Conservation (phyloP, 495 filamentous ascomycete species). For the Penicillium silybi region DNA sequence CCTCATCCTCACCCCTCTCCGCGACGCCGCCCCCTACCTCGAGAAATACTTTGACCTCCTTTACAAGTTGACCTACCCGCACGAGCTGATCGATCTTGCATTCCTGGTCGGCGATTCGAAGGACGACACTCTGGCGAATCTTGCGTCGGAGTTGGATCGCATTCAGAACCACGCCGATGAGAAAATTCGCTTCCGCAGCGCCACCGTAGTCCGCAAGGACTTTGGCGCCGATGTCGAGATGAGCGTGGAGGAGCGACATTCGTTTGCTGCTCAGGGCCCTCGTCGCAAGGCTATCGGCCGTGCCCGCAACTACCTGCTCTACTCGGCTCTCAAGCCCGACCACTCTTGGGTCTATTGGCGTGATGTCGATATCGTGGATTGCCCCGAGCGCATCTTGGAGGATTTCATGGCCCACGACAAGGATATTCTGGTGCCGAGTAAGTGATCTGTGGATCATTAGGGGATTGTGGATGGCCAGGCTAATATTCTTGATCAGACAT, state of each 20-base stretch:
- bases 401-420: constrained; percentile 92
- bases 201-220: constrained; percentile 80
- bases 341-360: constrained; percentile 99
- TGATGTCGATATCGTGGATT: constrained; percentile 93
- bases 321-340: constrained; percentile 78
- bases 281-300: constrained; percentile 85
- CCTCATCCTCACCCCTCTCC: constrained; percentile 90
- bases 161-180: constrained; percentile 76
- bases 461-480: background rate
- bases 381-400: constrained; percentile 80
- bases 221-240: constrained; percentile 70
- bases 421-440: constrained; percentile 95
- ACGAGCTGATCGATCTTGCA: constrained; percentile 89
- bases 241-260: constrained; percentile 76
- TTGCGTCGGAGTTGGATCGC: constrained; percentile 78
- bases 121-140: constrained; percentile 81
- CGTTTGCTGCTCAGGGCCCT: constrained; percentile 82
- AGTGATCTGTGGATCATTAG: background rate
- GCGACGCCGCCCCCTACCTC: constrained; percentile 80
- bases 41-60: constrained; percentile 91
- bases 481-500: constrained; percentile 60
- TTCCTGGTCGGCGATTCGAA: constrained; percentile 90
- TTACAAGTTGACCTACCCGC: constrained; percentile 85
- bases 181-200: constrained; percentile 75
- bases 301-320: constrained; percentile 89